Evolutionary conservation across 225 moss, liverwort and hornwort genomes (phyloP), one percentile per base, ranked within the genome.

Genomic region (Physcomitrium patens): DNA sequence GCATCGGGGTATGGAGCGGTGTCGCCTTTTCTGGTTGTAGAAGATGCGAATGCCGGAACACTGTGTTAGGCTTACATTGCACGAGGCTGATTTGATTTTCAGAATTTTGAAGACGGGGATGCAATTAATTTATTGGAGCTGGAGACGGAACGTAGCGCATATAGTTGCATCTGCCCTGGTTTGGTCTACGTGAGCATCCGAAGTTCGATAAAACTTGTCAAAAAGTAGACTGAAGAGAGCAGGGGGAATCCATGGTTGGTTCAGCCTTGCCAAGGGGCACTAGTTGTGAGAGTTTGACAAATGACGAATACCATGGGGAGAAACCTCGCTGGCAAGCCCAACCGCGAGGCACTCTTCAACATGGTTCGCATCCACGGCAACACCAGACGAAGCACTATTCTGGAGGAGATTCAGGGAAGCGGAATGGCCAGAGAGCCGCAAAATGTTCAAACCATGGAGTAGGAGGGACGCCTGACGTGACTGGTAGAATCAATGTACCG

Each of bases 181-280:
- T 76, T 63, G n/a, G 70, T 48, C 62, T 43, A 23, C 61, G 70
- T 70, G 70, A 55, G 52, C 56, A 55, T 75, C 51, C 60, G 18
- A 31, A 73, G 69, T 31, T 55, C 23, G 52, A 59, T 47, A 64
- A 20, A 37, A 18, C 26, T 71, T 47, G 12, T 1, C 42, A 22
- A 15, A 15, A 37, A 60, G 70, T 12, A 44, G 63, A n/a, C 51
- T 27, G 12, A 26, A 12, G 23, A 48, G 70, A 47, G 67, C 61
- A 75, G 75, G 82, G 82, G 60, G 80, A 80, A 80, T 87, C 80
- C 64, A 87, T 87, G 87, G 87, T 87, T 77, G 82, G 82, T 69
- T 26, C 84, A 71, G 77, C 60, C 69, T 64, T 80, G 75, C n/a
- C 82, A 72, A 82, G 77, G 80, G 87, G 43, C 28, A 75, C 74